Percentiles rank a stretch among this genome's conserved stretches.
Evolutionary conservation across 768 basidiomycete species (phyloP).

Genomic region (Kwoniella sp.): DNA sequence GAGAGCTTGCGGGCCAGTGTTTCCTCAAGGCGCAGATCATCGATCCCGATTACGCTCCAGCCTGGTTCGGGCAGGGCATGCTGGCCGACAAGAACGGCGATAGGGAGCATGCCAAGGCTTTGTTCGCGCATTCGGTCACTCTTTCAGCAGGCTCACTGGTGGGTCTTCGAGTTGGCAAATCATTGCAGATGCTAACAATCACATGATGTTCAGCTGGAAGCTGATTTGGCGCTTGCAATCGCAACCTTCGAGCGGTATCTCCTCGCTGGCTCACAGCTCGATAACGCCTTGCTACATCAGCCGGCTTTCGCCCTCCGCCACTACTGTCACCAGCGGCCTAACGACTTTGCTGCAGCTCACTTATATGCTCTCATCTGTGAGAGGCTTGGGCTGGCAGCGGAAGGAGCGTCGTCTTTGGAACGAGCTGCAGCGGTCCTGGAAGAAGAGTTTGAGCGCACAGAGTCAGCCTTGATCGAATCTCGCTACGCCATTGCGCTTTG

Average conservation of each 20-base stretch:
- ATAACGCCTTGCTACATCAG: constrained; percentile 59
- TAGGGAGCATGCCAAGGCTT: constrained; percentile 59
- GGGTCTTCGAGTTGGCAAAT: constrained; percentile 7
- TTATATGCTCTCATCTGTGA: constrained; percentile 82
- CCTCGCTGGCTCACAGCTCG: constrained; percentile 5
- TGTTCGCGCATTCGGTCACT: constrained; percentile 53
- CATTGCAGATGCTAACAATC: background rate
- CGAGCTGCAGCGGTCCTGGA: constrained; percentile 73
- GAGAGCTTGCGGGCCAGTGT: constrained; percentile 77
- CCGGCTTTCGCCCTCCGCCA: constrained; percentile 77
- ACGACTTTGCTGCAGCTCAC: constrained; percentile 72
- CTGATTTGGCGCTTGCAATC: constrained; percentile 70
- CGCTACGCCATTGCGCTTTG: constrained; percentile 76
- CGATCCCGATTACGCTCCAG: constrained; percentile 80
- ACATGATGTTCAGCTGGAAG: constrained; percentile 60
- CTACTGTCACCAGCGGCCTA: constrained; percentile 64
- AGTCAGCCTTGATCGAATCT: constrained; percentile 70
- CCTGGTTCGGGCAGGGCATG: constrained; percentile 79
- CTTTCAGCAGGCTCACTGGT: constrained; percentile 50
- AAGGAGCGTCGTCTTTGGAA: constrained; percentile 59
- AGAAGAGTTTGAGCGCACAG: constrained; percentile 77
- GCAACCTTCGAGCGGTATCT: constrained; percentile 56
- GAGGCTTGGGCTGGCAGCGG: constrained; percentile 65
- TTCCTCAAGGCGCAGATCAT: constrained; percentile 82
- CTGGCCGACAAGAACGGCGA: constrained; percentile 50